Evolutionary conservation across 1,284 basidiomycete species (phyloP).

Genomic region (Pseudozyma pruni): DNA sequence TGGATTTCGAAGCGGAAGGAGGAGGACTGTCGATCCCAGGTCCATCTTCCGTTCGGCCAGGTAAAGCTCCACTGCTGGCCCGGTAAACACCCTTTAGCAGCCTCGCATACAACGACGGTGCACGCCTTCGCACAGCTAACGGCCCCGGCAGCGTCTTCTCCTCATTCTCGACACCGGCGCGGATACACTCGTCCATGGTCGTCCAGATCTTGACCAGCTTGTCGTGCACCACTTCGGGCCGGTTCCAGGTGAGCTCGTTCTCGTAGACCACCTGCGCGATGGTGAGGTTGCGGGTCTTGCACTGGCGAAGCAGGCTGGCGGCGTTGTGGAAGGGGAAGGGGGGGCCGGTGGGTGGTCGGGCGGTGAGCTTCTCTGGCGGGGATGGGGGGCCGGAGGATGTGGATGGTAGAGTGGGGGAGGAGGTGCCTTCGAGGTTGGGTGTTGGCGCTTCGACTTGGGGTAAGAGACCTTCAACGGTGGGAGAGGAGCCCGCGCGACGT

Average conservation of each 20-base stretch:
- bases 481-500: slow-evolving; percentile 70
- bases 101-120: slow-evolving; percentile 73
- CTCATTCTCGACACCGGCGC: slow-evolving; percentile 81
- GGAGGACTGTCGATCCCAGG: slow-evolving; percentile 21
- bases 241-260: slow-evolving; percentile 77
- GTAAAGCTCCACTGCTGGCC: slow-evolving; percentile 13
- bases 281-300: slow-evolving; percentile 81
- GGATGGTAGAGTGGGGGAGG: not conserved
- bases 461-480: slow-evolving; percentile 7
- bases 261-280: slow-evolving; percentile 81
- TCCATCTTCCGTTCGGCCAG: not conserved
- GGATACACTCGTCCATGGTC: slow-evolving; percentile 94
- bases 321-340: slow-evolving; percentile 87
- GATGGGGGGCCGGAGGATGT: not conserved
- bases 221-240: slow-evolving; percentile 55
- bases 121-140: slow-evolving; percentile 69
- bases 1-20: not conserved
- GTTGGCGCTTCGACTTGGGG: slow-evolving; percentile 23
- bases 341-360: slow-evolving; percentile 70
- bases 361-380: slow-evolving; percentile 17
- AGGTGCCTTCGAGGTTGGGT: not conserved
- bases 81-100: slow-evolving; percentile 81
- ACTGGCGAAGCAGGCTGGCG: slow-evolving; percentile 79
- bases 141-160: slow-evolving; percentile 86
- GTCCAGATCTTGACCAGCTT: slow-evolving; percentile 76